Evolutionary conservation across 805 yeast species (phyloP).

Genomic region (Zygoascus biomembranicola): DNA sequence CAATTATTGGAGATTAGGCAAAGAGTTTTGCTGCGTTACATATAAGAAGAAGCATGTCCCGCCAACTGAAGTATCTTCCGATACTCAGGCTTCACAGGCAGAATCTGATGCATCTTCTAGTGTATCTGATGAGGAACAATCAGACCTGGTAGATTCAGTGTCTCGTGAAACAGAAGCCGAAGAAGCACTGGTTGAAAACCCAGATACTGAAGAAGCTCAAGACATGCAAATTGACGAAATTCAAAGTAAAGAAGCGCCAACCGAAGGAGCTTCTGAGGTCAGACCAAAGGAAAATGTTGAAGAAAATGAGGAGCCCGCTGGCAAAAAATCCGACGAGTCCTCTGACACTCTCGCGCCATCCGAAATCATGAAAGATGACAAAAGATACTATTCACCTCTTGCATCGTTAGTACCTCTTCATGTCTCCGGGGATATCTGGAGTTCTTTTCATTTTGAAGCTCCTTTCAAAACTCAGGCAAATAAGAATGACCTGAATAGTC

Average conservation of each 20-base stretch:
- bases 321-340: neutral
- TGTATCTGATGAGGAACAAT: neutral
- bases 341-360: neutral
- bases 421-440: constrained; percentile 1
- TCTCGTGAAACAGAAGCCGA: constrained; percentile 8
- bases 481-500: constrained; percentile 16
- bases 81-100: neutral
- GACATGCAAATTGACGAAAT: constrained; percentile 18
- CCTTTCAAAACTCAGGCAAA: constrained; percentile 15
- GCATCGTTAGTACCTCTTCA: constrained; percentile 12
- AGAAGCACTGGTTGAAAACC: constrained; percentile 1
- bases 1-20: constrained; percentile 76
- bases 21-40: constrained; percentile 51
- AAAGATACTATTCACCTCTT: constrained; percentile 1
- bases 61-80: constrained; percentile 24
- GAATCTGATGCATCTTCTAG: constrained; percentile 6
- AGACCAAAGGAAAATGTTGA: neutral
- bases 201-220: constrained; percentile 6
- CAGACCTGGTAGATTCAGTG: neutral
- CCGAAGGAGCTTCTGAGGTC: neutral
- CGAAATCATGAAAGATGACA: neutral
- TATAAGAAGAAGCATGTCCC: constrained; percentile 29
- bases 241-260: neutral
- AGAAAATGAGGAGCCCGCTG: neutral
- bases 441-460: neutral